Conservation (phyloP, 2,329 filamentous ascomycete genomes). For the Chaetomiaceae sp. region DNA sequence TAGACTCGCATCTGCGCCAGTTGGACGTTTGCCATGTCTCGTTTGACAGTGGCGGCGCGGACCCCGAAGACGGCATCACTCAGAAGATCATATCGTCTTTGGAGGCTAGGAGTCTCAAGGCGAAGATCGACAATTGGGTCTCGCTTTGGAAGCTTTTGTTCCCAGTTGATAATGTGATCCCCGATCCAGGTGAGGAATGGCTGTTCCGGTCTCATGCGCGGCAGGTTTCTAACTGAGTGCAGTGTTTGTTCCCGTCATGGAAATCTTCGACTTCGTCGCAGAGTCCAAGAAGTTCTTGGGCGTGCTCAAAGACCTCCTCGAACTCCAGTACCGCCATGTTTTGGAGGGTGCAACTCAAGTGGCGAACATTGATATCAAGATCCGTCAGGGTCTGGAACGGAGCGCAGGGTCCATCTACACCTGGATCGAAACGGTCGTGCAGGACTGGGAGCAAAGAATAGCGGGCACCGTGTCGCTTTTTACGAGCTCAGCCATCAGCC, state of each 20-base stretch:
- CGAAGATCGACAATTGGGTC: conserved; percentile 27
- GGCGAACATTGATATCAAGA: conserved; percentile 21
- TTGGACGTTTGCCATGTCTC: conserved; percentile 21
- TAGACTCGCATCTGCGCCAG: conserved; percentile 23
- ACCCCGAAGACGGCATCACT: conserved; percentile 27
- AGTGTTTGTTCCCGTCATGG: conserved; percentile 27
- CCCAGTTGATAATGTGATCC: conserved; percentile 19
- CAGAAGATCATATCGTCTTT: conserved; percentile 26
- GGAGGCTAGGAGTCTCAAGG: conserved; percentile 23
- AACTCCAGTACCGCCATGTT: conserved; percentile 24
- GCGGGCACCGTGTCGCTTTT: conserved; percentile 20
- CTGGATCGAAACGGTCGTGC: conserved; percentile 26
- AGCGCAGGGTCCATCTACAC: conserved; percentile 23
- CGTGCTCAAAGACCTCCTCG: conserved; percentile 22
- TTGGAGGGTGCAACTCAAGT: conserved; percentile 18
- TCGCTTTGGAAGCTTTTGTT: conserved; percentile 27
- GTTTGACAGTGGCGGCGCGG: conserved; percentile 21
- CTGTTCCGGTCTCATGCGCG: neutral
- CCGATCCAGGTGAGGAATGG: conserved; percentile 20
- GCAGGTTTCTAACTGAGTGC: neutral
- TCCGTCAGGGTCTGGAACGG: conserved; percentile 23
- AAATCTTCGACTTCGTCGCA: conserved; percentile 24
- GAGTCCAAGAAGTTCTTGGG: conserved; percentile 23
- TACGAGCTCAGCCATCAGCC: conserved; percentile 10
- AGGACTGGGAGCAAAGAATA: conserved; percentile 24